These are phyloP conservation scores for Furcasterigmium sp. DNA, from an alignment of 2,329 filamentous ascomycete species.

Conservation along the genomic window DNA sequence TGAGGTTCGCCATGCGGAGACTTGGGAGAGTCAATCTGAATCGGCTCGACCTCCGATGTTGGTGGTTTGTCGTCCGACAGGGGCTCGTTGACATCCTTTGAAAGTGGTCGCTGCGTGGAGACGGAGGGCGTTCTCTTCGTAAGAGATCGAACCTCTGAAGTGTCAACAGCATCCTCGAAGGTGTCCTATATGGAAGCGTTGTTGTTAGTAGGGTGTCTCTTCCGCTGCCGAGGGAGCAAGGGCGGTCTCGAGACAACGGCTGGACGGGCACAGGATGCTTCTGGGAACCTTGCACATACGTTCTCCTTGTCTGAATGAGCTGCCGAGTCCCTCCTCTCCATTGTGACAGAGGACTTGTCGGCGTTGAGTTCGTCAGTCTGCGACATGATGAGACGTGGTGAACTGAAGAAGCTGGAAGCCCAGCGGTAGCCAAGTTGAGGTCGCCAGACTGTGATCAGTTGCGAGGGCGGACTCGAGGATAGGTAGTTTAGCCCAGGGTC, in stretches of 20 bases:
- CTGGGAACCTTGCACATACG: no score
- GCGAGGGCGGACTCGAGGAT: no score
- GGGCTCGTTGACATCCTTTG: slow-evolving; percentile 10
- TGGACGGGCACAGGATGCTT: slow-evolving; percentile 1
- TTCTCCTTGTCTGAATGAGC: slow-evolving; percentile 12
- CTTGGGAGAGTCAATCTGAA: slow-evolving; percentile 3
- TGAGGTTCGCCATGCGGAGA: slow-evolving; percentile 11
- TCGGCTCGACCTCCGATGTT: slow-evolving; percentile 8
- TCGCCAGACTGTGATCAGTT: neutral
- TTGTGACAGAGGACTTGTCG: slow-evolving; percentile 13
- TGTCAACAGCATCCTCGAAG: slow-evolving; percentile 79
- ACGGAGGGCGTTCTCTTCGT: slow-evolving; percentile 40
- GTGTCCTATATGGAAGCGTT: slow-evolving; percentile 48
- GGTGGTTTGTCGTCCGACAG: slow-evolving; percentile 4
- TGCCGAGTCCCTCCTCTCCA: slow-evolving; percentile 11
- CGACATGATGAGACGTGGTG: slow-evolving; percentile 21
- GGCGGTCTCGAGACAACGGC: neutral
- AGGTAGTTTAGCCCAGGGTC: no score
- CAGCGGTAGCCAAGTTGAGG: neutral
- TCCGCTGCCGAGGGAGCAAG: neutral
- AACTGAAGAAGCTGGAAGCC: slow-evolving; percentile 5
- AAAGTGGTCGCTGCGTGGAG: slow-evolving; percentile 22
- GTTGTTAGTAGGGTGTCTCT: neutral
- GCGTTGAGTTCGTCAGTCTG: slow-evolving; percentile 21
- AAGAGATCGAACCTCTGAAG: slow-evolving; percentile 58